Evolutionary conservation across 2,329 filamentous ascomycete genomes (phyloP).

Genomic region (Tolypocladium capitatum): DNA sequence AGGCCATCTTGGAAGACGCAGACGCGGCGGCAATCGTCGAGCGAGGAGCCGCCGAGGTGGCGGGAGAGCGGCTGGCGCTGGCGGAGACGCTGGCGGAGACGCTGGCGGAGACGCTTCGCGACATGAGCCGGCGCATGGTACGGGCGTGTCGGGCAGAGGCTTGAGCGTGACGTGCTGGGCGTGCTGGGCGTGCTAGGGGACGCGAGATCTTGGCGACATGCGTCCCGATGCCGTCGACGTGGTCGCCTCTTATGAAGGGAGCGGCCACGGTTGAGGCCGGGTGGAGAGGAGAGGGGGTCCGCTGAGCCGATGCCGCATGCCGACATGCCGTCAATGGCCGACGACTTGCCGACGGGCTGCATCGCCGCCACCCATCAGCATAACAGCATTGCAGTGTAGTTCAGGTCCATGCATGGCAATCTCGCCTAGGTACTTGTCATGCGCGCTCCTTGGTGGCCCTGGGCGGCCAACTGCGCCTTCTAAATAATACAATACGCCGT

Average conservation of each 20-base stretch:
- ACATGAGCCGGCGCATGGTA: constrained; percentile 33
- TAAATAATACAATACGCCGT: not conserved
- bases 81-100: constrained; percentile 22
- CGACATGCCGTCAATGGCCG: constrained; percentile 6
- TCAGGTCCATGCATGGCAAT: not conserved
- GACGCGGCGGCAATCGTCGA: constrained; percentile 12
- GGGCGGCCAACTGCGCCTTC: not conserved
- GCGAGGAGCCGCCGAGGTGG: constrained; percentile 12
- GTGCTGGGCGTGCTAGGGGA: not conserved
- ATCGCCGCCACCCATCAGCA: too few species aligned
- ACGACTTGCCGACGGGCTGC: not conserved
- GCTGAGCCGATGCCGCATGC: constrained; percentile 9
- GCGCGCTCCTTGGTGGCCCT: not conserved
- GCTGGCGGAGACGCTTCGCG: constrained; percentile 23
- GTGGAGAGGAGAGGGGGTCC: too few species aligned
- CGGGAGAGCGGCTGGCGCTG: constrained; percentile 20
- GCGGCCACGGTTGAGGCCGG: not conserved
- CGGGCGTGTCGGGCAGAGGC: not conserved
- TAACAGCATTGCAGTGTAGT: not conserved
- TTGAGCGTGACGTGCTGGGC: constrained; percentile 1
- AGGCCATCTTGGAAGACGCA: constrained; percentile 19
- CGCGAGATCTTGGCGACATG: not conserved
- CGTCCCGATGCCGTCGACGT: not conserved
- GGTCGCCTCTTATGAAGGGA: not conserved
- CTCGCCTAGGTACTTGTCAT: not conserved